Percentiles rank a stretch among this genome's conserved stretches.
Conservation (phyloP, 2,329 filamentous ascomycete species). For the Chrysoporthe cubensis region DNA sequence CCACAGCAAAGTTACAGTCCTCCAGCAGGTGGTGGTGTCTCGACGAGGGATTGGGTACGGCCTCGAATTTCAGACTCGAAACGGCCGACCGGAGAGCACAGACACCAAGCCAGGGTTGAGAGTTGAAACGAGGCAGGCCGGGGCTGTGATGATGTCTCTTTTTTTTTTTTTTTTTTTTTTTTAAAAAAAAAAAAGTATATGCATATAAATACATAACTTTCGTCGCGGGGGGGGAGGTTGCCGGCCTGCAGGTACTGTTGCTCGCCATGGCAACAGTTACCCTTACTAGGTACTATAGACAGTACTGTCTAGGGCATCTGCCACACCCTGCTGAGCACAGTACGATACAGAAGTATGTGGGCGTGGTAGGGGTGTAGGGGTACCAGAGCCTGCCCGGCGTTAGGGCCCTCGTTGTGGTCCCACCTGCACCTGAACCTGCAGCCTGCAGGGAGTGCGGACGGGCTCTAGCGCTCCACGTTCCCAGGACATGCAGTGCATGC, state of each 20-base stretch:
- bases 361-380: too few species aligned
- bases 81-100: background rate
- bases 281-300: too few species aligned
- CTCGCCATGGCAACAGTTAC: too few species aligned
- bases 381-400: too few species aligned
- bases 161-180: background rate
- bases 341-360: too few species aligned
- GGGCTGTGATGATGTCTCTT: background rate
- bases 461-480: slow-evolving; percentile 1
- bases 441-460: slow-evolving; percentile 12
- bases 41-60: background rate
- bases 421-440: slow-evolving; percentile 5
- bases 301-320: too few species aligned
- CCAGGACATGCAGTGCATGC: background rate
- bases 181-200: background rate
- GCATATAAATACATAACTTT: too few species aligned
- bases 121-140: background rate
- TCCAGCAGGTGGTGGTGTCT: too few species aligned
- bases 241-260: too few species aligned
- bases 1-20: background rate
- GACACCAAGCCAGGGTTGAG: background rate
- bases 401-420: background rate
- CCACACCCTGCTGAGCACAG: too few species aligned
- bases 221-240: too few species aligned
- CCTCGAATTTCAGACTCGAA: background rate